Evolutionary conservation across 2,329 filamentous ascomycete species (phyloP).

Genomic region (Seiridium unicorne): DNA sequence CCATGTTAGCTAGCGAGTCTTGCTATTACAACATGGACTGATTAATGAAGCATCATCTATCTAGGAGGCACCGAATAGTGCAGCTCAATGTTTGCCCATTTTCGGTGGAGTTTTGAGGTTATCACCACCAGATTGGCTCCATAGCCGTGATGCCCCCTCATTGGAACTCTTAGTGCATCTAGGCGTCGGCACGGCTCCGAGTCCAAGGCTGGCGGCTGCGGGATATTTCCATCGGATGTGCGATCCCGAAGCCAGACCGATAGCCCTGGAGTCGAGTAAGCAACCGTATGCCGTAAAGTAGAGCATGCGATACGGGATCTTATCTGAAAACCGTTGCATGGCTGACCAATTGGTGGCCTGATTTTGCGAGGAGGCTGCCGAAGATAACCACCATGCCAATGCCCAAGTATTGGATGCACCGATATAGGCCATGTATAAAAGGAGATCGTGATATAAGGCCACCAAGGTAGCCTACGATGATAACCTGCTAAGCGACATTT

Average conservation of each 20-base stretch:
- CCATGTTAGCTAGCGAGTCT: not conserved
- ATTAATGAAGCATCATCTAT: not conserved
- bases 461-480: not conserved
- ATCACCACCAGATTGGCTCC: not conserved
- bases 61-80: not conserved
- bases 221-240: constrained; percentile 6
- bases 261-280: not conserved
- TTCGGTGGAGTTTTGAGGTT: not conserved
- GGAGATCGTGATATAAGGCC: not conserved
- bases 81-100: not conserved
- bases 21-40: not conserved
- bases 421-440: constrained; percentile 1
- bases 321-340: not conserved
- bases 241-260: not conserved
- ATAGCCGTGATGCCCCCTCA: not conserved
- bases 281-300: not conserved
- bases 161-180: not conserved
- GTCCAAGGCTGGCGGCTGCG: not conserved
- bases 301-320: not conserved
- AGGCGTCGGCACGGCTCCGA: constrained; percentile 2
- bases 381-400: constrained; percentile 2
- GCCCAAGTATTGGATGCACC: not conserved
- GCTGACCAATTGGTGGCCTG: constrained; percentile 1
- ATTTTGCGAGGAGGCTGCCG: not conserved
- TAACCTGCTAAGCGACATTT: not conserved